Percentiles rank a stretch among this genome's conserved stretches.
Evolutionary conservation across 768 basidiomycete genomes (phyloP).

Genomic region (Rhodocollybia butyracea): DNA sequence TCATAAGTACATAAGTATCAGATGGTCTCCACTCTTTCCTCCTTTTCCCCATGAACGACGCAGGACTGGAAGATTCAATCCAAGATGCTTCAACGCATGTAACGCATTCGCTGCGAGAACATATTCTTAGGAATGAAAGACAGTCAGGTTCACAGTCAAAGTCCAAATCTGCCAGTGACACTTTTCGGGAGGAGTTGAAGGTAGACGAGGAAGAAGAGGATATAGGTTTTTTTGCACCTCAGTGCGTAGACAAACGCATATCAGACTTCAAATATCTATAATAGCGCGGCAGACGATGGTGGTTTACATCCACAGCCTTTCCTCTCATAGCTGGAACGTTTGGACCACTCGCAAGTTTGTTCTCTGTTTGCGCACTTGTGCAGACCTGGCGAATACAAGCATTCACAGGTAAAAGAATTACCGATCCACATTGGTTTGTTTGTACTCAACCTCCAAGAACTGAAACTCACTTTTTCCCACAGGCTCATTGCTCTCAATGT

Average conservation of each 20-base stretch:
- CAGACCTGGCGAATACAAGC: constrained; percentile 31
- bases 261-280: neutral
- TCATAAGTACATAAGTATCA: too few species aligned
- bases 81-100: constrained; percentile 13
- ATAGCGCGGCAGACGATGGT: constrained; percentile 28
- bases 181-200: neutral
- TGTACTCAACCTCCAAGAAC: neutral
- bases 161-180: constrained; percentile 34
- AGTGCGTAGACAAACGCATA: neutral
- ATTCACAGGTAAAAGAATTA: constrained; percentile 14
- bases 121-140: constrained; percentile 21
- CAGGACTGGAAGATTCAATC: constrained; percentile 20
- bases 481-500: constrained; percentile 32
- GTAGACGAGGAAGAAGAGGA: constrained; percentile 21
- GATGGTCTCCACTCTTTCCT: too few species aligned
- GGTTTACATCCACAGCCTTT: constrained; percentile 38
- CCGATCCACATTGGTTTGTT: constrained; percentile 33
- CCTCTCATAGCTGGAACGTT: constrained; percentile 40
- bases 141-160: neutral
- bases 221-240: constrained; percentile 9
- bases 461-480: neutral
- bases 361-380: constrained; percentile 33
- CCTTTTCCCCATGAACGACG: constrained; percentile 22
- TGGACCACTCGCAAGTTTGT: constrained; percentile 36
- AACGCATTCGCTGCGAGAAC: constrained; percentile 8